These are phyloP conservation scores for Colletotrichum sp. DNA, from an alignment of 2,329 filamentous ascomycete species.

Conservation along the genomic window DNA sequence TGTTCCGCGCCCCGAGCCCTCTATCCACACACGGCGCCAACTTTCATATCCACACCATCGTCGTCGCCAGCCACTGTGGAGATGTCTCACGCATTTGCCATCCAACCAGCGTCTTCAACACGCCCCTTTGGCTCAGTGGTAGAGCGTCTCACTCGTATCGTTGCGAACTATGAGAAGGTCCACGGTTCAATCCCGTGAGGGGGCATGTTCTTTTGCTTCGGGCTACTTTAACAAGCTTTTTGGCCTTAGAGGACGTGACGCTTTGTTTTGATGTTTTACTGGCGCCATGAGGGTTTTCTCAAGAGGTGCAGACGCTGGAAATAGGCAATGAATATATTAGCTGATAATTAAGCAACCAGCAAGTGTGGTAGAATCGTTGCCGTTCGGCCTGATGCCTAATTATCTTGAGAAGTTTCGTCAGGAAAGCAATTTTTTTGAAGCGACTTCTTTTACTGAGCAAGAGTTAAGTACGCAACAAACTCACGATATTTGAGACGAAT, in stretches of 20 bases:
- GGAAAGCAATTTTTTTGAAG: neutral
- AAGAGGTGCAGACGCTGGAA: fast-evolving
- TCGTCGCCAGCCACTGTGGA: neutral
- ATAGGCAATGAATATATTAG: neutral
- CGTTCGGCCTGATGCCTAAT: neutral
- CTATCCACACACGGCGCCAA: neutral
- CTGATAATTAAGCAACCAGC: neutral
- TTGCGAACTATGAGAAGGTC: conserved; percentile 8
- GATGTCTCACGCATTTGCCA: neutral
- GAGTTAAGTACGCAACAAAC: too few species aligned
- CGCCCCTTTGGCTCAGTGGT: conserved; percentile 19
- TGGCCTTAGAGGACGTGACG: neutral
- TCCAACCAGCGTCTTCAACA: neutral
- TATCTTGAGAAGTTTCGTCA: neutral
- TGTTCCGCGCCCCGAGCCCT: neutral
- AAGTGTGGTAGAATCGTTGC: fast-evolving
- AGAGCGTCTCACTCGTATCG: conserved; percentile 19
- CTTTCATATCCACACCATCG: neutral
- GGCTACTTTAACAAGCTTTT: neutral
- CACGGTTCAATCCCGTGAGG: conserved; percentile 21
- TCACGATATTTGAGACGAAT: too few species aligned
- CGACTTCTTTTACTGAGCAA: too few species aligned
- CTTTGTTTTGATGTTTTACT: neutral
- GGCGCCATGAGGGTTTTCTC: neutral
- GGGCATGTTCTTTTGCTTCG: neutral